phyloP scores from a whole-genome alignment of 2,329 filamentous ascomycete genomes.

The Cordyceps farinosa region DNA sequence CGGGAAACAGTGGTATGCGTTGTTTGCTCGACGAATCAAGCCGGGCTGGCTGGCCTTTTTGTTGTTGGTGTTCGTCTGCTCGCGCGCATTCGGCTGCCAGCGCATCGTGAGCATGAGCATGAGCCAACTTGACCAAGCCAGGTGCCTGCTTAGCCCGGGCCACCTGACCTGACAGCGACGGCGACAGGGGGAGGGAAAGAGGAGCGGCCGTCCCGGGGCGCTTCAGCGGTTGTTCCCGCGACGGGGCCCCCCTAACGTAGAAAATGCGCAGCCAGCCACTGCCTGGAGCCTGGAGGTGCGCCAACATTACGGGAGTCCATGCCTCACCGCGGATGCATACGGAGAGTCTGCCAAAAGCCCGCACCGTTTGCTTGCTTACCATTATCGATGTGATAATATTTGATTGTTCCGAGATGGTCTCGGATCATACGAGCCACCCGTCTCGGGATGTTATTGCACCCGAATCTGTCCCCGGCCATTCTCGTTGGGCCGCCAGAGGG shows the following conservation, averaged over 20 bases:
- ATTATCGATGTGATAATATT: too few relatives aligned
- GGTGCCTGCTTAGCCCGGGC: conserved; percentile 6
- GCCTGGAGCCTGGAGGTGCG: too few relatives aligned
- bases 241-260: not conserved
- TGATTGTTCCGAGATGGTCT: not conserved
- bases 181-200: not conserved
- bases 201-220: not conserved
- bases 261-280: too few relatives aligned
- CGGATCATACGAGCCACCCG: too few relatives aligned
- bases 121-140: conserved; percentile 2
- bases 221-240: conserved; percentile 18
- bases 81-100: conserved; percentile 12
- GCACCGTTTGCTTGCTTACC: not conserved
- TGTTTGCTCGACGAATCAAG: not conserved
- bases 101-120: conserved; percentile 13
- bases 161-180: conserved; percentile 16
- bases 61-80: not conserved
- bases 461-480: not conserved
- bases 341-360: not conserved
- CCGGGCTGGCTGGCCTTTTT: conserved; percentile 1
- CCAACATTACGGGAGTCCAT: too few relatives aligned
- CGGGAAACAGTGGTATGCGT: not conserved
- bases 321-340: not conserved
- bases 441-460: not conserved
- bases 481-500: not conserved